These are phyloP conservation scores for Arabidopsis hybrid DNA, from an alignment of 441 rosid genomes.

Conservation along the genomic window DNA sequence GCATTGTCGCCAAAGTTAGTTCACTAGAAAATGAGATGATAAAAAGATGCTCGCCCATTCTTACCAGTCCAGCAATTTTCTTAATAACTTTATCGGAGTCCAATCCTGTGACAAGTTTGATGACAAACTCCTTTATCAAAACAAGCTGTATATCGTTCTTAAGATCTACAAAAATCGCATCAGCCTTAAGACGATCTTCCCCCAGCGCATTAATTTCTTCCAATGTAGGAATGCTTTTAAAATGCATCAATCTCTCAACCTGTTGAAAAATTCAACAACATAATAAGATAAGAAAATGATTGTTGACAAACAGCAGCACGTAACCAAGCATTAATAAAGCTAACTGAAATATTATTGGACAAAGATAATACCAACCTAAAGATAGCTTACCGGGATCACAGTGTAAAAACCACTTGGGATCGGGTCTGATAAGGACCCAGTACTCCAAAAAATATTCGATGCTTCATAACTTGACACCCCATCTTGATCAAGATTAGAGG, in stretches of 20 bases:
- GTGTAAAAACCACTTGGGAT: conserved; percentile 88
- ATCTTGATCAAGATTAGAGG: conserved; percentile 61
- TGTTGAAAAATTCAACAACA: conserved; percentile 40
- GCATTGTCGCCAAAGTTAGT: not conserved
- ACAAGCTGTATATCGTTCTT: conserved; percentile 70
- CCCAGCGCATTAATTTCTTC: conserved; percentile 72
- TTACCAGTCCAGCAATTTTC: conserved; percentile 86
- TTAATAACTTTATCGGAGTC: conserved; percentile 68
- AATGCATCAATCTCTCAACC: conserved; percentile 78
- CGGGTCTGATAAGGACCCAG: conserved; percentile 71
- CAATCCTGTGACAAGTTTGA: conserved; percentile 59
- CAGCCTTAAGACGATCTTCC: conserved; percentile 64
- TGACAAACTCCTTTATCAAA: conserved; percentile 67
- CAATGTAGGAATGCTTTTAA: conserved; percentile 69
- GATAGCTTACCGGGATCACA: conserved; percentile 67
- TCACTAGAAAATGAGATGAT: conserved; percentile 2
- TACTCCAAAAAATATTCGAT: conserved; percentile 87
- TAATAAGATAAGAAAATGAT: not conserved
- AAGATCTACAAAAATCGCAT: conserved; percentile 77
- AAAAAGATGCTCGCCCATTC: conserved; percentile 29
- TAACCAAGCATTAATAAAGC: conserved; percentile 1
- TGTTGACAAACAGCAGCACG: not conserved
- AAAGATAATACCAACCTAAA: not conserved
- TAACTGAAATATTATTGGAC: not conserved
- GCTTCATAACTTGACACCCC: conserved; percentile 63